These are phyloP conservation scores for Fusarium sterilihyphosum DNA, from an alignment of 2,329 filamentous ascomycete genomes.

Conservation along the genomic window DNA sequence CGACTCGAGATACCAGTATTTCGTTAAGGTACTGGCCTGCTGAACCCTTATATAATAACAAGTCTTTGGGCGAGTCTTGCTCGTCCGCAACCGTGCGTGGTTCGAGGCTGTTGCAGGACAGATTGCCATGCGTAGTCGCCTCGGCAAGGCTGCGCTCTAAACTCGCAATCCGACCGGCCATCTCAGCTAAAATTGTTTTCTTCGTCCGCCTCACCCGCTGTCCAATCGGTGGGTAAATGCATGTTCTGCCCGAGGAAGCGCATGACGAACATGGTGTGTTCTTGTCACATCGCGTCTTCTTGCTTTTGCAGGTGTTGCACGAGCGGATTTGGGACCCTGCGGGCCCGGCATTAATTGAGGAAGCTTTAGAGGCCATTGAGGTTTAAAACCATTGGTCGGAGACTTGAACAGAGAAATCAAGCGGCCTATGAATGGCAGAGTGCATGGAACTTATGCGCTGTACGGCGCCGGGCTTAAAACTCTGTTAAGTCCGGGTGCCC, in stretches of 20 bases:
- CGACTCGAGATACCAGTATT: not conserved
- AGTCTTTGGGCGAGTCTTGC: not conserved
- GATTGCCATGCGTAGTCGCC: not conserved
- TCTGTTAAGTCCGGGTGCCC: not conserved
- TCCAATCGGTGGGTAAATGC: not conserved
- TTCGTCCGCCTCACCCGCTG: not conserved
- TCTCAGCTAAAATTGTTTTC: not conserved
- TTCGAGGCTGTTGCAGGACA: fast-evolving
- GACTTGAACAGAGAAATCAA: not conserved
- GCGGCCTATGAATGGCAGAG: not conserved
- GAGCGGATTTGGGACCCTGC: not conserved
- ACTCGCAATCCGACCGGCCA: not conserved
- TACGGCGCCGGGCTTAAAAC: not conserved
- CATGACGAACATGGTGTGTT: not conserved
- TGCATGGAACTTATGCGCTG: not conserved
- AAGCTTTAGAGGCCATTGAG: not conserved
- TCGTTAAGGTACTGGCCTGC: not conserved
- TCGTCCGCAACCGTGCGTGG: fast-evolving
- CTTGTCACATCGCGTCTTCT: slow-evolving; percentile 11
- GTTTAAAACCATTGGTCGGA: fast-evolving
- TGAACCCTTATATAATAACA: fast-evolving
- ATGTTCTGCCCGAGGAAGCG: not conserved
- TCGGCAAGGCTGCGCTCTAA: not conserved
- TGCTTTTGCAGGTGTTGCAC: not conserved
- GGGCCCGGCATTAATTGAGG: not conserved